Evolutionary conservation across 192 early-diverging fungal species (phyloP).

Genomic region (Coemansia sp.): DNA sequence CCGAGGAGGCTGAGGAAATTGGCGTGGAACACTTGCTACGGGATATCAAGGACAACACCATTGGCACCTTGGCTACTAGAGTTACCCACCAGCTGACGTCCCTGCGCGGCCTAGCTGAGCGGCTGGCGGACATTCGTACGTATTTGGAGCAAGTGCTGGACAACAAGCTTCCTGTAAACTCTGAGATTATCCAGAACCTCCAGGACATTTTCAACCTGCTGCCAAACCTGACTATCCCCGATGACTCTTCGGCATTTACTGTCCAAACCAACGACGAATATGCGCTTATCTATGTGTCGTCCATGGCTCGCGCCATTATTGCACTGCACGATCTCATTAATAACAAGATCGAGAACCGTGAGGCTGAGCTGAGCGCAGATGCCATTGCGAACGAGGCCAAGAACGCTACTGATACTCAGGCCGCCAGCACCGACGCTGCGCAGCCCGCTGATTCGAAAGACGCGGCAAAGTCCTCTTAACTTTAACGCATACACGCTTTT

Average conservation of each 20-base stretch:
- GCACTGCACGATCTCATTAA: constrained; percentile 96
- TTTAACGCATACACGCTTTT: not conserved
- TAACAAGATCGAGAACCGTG: constrained; percentile 91
- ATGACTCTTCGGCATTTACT: constrained; percentile 80
- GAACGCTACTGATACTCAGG: constrained; percentile 14
- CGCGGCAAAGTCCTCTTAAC: not conserved
- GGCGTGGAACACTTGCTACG: constrained; percentile 98
- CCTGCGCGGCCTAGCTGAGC: constrained; percentile 81
- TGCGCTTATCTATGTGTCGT: constrained; percentile 89
- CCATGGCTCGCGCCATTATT: constrained; percentile 91
- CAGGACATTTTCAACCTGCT: constrained; percentile 98
- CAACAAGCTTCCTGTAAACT: constrained; percentile 87
- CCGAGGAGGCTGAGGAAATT: constrained; percentile 99
- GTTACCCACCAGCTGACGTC: constrained; percentile 91
- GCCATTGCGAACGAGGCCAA: constrained; percentile 36
- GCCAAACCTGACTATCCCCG: constrained; percentile 83
- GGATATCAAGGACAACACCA: constrained; percentile 98
- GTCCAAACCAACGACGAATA: constrained; percentile 96
- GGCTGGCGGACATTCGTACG: constrained; percentile 81
- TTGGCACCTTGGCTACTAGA: constrained; percentile 91
- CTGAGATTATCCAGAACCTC: constrained; percentile 96
- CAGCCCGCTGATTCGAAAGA: constrained; percentile 7
- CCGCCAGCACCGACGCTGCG: not conserved
- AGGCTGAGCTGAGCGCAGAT: constrained; percentile 43
- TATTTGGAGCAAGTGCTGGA: constrained; percentile 89